A percentile compares a stretch with the other conserved stretches of the same genome.
These are phyloP conservation scores for Sabuloglossum arenarium DNA, from an alignment of 495 filamentous ascomycete genomes.

Conservation along the genomic window DNA sequence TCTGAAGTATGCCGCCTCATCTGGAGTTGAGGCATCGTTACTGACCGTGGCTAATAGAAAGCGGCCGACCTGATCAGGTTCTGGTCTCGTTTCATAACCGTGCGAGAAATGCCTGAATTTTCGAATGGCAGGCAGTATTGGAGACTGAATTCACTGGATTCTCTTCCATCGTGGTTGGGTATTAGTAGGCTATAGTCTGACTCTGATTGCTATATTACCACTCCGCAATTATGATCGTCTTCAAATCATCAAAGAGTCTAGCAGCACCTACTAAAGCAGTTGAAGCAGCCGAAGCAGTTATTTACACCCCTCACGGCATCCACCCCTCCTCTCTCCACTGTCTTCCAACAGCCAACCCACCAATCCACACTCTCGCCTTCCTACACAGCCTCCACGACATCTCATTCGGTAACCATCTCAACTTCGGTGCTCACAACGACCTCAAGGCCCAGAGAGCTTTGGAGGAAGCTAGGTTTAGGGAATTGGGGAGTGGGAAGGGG, in stretches of 20 bases:
- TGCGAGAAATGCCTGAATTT: conserved; percentile 17
- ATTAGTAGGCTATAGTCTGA: conserved; percentile 24
- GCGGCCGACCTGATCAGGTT: conserved; percentile 24
- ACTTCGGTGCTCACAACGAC: conserved; percentile 32
- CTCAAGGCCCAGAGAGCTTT: conserved; percentile 24
- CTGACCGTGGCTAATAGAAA: conserved; percentile 9
- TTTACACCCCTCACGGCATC: conserved; percentile 38
- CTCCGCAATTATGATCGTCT: conserved; percentile 28
- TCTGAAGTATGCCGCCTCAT: conserved; percentile 17
- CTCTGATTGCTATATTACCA: conserved; percentile 28
- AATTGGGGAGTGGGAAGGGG: too few relatives aligned
- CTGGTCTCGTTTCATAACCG: conserved; percentile 27
- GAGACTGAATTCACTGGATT: conserved; percentile 14
- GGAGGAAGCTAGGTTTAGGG: too few relatives aligned
- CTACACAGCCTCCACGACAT: conserved; percentile 36
- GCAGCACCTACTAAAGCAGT: not conserved
- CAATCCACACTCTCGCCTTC: conserved; percentile 25
- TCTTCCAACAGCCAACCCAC: conserved; percentile 18
- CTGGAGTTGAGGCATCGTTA: too few relatives aligned
- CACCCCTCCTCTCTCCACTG: conserved; percentile 15
- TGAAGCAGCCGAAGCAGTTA: conserved; percentile 15
- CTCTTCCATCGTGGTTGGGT: conserved; percentile 28
- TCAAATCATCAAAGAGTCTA: conserved; percentile 11
- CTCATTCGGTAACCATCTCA: conserved; percentile 25
- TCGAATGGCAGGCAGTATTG: conserved; percentile 16